These are phyloP conservation scores for Xylariaceae sp. DNA, from an alignment of 2,329 filamentous ascomycete genomes.

Conservation along the genomic window DNA sequence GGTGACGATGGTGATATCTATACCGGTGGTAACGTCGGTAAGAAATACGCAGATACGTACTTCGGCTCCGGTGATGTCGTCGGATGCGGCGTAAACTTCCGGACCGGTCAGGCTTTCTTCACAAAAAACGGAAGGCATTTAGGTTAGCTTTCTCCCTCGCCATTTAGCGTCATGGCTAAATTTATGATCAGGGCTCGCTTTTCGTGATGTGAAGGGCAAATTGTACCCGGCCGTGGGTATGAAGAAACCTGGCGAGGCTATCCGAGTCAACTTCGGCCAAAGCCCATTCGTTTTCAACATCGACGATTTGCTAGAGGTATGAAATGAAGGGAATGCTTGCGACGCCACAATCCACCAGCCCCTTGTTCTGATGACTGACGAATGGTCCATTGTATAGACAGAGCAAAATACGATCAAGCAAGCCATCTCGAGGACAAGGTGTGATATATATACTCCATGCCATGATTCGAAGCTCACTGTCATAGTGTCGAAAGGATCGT, in stretches of 20 bases:
- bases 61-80: slow-evolving; percentile 55
- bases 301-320: slow-evolving; percentile 73
- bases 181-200: slow-evolving; percentile 55
- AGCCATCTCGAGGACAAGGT: slow-evolving; percentile 52
- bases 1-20: slow-evolving; percentile 62
- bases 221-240: slow-evolving; percentile 64
- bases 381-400: slow-evolving; percentile 37
- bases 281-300: slow-evolving; percentile 87
- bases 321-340: slow-evolving; percentile 20
- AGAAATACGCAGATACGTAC: slow-evolving; percentile 46
- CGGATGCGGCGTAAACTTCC: slow-evolving; percentile 62
- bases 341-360: not conserved
- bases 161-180: not conserved
- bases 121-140: slow-evolving; percentile 58
- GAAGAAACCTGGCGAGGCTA: slow-evolving; percentile 57
- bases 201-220: slow-evolving; percentile 58
- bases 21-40: slow-evolving; percentile 50
- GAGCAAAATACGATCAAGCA: slow-evolving; percentile 54
- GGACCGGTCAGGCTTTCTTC: slow-evolving; percentile 59
- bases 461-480: slow-evolving; percentile 16
- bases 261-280: slow-evolving; percentile 62
- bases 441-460: slow-evolving; percentile 1
- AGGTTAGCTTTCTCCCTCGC: slow-evolving; percentile 36
- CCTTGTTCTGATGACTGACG: not conserved
- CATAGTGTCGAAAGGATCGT: slow-evolving; percentile 54